Percentiles rank a stretch among this genome's conserved stretches.
phyloP scores from a whole-genome alignment of 2,329 filamentous ascomycete species.

The Colletotrichum euphorbiae region DNA sequence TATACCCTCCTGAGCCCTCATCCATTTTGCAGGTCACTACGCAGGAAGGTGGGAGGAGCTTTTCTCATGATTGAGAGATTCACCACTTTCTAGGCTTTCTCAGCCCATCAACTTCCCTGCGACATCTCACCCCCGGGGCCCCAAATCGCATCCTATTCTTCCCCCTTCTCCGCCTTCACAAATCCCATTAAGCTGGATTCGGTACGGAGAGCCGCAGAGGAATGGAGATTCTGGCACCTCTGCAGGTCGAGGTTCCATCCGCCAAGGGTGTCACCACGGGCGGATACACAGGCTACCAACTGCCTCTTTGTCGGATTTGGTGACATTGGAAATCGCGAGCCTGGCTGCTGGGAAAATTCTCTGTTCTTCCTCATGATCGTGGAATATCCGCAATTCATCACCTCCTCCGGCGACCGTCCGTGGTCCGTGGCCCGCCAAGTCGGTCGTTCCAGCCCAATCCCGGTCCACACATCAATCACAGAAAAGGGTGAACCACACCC shows the following conservation, averaged over 20 bases:
- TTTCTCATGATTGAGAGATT: conserved; percentile 6
- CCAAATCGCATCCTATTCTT: conserved; percentile 11
- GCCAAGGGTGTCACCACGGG: conserved; percentile 11
- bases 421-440: not conserved
- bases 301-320: conserved; percentile 3
- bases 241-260: not conserved
- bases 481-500: not conserved
- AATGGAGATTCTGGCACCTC: not conserved
- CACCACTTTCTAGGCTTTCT: conserved; percentile 16
- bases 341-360: conserved; percentile 4
- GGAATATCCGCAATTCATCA: not conserved
- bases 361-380: conserved; percentile 20
- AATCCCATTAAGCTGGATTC: conserved; percentile 31
- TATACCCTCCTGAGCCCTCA: not conserved
- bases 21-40: conserved; percentile 16
- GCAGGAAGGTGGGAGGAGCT: not conserved
- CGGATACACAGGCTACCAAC: conserved; percentile 10
- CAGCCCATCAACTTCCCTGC: conserved; percentile 9
- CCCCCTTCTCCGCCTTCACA: conserved; percentile 1
- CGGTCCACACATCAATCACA: conserved; percentile 1
- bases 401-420: not conserved
- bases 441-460: not conserved
- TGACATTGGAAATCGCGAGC: not conserved
- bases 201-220: conserved; percentile 31
- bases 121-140: conserved; percentile 21